Percentiles rank a stretch among this genome's conserved stretches.
Evolutionary conservation across 2,329 filamentous ascomycete species (phyloP).

Genomic region (Dactylellina sp.): DNA sequence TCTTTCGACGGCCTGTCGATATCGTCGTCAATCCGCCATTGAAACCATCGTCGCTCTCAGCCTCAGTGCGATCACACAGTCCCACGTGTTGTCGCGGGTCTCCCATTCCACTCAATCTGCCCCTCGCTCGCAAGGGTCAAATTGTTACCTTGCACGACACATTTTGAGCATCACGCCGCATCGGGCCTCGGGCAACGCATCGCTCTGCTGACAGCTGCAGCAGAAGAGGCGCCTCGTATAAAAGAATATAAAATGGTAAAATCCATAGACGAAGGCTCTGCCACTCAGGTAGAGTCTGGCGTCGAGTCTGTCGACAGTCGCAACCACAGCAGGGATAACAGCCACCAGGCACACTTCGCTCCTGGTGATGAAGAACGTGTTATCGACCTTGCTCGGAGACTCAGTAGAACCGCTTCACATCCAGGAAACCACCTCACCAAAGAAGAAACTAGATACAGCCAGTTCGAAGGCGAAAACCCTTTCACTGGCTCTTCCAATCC

Average conservation of each 20-base stretch:
- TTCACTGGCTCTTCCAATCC: constrained; percentile 43
- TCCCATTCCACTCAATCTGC: constrained; percentile 2
- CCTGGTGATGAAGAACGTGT: constrained; percentile 53
- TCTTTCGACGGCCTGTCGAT: background rate
- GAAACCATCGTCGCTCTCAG: constrained; percentile 2
- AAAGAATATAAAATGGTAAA: constrained; percentile 37
- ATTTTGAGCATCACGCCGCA: background rate
- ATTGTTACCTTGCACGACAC: background rate
- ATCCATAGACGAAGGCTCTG: constrained; percentile 55
- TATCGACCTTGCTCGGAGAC: constrained; percentile 34
- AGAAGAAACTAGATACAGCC: constrained; percentile 50
- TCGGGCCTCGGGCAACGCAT: background rate
- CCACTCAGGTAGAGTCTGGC: constrained; percentile 48
- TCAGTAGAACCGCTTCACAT: constrained; percentile 40
- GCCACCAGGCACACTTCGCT: constrained; percentile 41
- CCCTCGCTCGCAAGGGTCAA: constrained; percentile 14
- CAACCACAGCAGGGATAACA: constrained; percentile 47
- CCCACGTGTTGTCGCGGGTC: constrained; percentile 39
- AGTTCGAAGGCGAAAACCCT: constrained; percentile 52
- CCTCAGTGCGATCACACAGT: too few relatives aligned
- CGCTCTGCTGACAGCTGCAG: too few relatives aligned
- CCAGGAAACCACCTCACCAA: constrained; percentile 37
- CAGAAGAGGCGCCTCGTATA: too few relatives aligned
- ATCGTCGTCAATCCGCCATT: constrained; percentile 2
- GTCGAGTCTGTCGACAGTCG: constrained; percentile 38